Conservation (phyloP, 768 basidiomycete species). For the Amanita inopinata region DNA sequence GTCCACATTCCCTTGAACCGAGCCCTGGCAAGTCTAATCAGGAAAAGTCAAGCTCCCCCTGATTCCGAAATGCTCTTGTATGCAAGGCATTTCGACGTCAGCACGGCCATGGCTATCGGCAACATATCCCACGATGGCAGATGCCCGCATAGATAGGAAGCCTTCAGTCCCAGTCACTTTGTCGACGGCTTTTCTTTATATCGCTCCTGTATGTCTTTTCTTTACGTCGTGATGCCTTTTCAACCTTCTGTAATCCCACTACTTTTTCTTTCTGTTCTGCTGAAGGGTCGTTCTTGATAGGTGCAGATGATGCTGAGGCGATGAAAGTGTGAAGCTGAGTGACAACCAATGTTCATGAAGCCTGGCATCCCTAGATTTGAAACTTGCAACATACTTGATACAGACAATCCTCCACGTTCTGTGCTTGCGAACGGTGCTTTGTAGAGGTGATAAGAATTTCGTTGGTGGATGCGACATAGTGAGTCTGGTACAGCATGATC, state of each 20-base stretch:
- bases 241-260: constrained; percentile 30
- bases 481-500: constrained; percentile 31
- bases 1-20: no score
- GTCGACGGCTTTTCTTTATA: constrained; percentile 31
- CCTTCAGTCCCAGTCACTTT: constrained; percentile 9
- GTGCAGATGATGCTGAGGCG: constrained; percentile 32
- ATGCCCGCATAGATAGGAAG: background rate
- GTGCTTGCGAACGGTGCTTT: constrained; percentile 63
- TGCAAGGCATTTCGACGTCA: no score
- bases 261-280: constrained; percentile 49
- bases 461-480: constrained; percentile 58
- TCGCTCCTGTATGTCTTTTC: constrained; percentile 47
- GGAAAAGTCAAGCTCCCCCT: no score
- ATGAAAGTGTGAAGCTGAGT: constrained; percentile 50
- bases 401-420: constrained; percentile 67
- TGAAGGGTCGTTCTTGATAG: constrained; percentile 44
- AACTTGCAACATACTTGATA: constrained; percentile 44
- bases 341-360: constrained; percentile 5
- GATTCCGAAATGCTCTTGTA: no score
- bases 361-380: background rate
- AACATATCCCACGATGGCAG: no score
- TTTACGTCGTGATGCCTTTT: constrained; percentile 34
- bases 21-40: no score
- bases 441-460: constrained; percentile 64
- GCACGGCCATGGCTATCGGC: background rate